phyloP scores from a whole-genome alignment of 768 basidiomycete species.

The Boletus rufocinnamomeus region DNA sequence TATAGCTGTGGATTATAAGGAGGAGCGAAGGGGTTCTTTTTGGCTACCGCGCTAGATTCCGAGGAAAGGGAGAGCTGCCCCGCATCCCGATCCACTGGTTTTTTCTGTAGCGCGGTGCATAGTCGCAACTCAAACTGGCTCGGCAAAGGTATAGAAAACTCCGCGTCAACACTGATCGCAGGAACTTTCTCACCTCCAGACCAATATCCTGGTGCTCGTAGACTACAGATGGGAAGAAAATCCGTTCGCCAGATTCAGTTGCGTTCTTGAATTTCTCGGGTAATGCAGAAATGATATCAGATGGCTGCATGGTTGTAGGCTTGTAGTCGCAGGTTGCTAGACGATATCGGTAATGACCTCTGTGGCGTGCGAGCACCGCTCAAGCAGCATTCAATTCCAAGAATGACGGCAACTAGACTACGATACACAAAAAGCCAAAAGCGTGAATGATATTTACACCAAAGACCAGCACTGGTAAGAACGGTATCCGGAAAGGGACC shows the following conservation, averaged over 20 bases:
- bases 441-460: neutral
- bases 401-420: conserved; percentile 4
- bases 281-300: conserved; percentile 57
- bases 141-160: conserved; percentile 2
- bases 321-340: neutral
- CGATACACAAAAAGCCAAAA: neutral
- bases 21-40: conserved; percentile 76
- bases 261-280: conserved; percentile 60
- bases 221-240: conserved; percentile 77
- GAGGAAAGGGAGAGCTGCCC: conserved; percentile 34
- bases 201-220: conserved; percentile 60
- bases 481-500: neutral
- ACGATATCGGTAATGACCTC: neutral
- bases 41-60: conserved; percentile 26
- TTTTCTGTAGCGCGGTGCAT: conserved; percentile 84
- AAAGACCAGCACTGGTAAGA: neutral
- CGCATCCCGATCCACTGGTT: conserved; percentile 55
- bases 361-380: conserved; percentile 17
- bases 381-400: neutral
- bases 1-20: conserved; percentile 79
- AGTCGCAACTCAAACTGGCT: conserved; percentile 81
- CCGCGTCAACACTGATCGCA: neutral
- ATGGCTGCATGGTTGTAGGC: conserved; percentile 25
- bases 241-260: conserved; percentile 60
- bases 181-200: conserved; percentile 58